Conservation (phyloP, 441 rosid genomes). For the Gossypium laxum region DNA sequence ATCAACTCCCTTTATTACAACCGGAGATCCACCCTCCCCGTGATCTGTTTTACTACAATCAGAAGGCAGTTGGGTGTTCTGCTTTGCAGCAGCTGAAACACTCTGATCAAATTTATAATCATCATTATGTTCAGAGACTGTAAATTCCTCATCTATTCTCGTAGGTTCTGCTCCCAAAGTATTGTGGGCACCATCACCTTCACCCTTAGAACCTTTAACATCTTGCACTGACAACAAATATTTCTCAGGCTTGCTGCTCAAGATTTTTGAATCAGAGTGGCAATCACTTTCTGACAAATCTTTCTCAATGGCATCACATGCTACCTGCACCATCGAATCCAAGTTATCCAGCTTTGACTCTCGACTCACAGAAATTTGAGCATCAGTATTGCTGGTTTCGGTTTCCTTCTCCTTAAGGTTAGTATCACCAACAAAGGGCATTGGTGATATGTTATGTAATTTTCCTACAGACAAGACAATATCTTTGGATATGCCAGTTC, state of each 20-base stretch:
- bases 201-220: constrained; percentile 18
- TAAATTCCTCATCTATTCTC: constrained; percentile 18
- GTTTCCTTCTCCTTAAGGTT: constrained; percentile 21
- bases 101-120: constrained; percentile 9
- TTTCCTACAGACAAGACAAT: constrained; percentile 15
- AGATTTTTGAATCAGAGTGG: constrained; percentile 20
- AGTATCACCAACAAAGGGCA: constrained; percentile 17
- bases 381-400: constrained; percentile 22
- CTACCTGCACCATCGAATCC: constrained; percentile 22
- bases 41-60: constrained; percentile 19
- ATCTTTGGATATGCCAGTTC: constrained; percentile 21
- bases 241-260: constrained; percentile 22
- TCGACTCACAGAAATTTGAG: constrained; percentile 15
- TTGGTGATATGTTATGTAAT: constrained; percentile 14
- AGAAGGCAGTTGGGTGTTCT: constrained; percentile 25
- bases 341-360: constrained; percentile 24
- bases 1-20: constrained; percentile 20
- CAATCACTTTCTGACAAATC: constrained; percentile 18
- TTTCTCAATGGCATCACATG: constrained; percentile 15
- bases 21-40: constrained; percentile 13
- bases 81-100: constrained; percentile 19
- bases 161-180: constrained; percentile 22
- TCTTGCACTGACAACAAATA: constrained; percentile 22
- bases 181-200: constrained; percentile 23
- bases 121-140: constrained; percentile 18